Conservation (phyloP, 495 filamentous ascomycete species). For the Trichoderma gamsii region DNA sequence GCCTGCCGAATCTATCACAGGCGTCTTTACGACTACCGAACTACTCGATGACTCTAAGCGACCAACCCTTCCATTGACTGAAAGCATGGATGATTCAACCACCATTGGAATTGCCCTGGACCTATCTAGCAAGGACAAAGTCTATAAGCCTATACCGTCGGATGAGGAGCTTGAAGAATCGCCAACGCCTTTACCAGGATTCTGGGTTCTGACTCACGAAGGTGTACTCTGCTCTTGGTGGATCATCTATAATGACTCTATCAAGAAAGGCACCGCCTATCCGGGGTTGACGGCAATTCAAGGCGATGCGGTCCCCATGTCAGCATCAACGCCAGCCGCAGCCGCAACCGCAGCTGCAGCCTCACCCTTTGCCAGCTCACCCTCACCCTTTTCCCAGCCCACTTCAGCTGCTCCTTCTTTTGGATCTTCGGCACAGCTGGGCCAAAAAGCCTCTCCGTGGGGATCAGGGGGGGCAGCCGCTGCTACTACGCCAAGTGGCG, state of each 20-base stretch:
- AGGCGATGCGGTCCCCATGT: slow-evolving; percentile 25
- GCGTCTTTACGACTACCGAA: slow-evolving; percentile 65
- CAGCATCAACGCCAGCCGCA: slow-evolving; percentile 20
- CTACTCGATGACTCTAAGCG: slow-evolving; percentile 71
- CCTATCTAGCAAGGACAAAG: slow-evolving; percentile 71
- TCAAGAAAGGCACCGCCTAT: slow-evolving; percentile 66
- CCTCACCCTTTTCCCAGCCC: slow-evolving; percentile 21
- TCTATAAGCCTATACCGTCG: slow-evolving; percentile 67
- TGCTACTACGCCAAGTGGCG: slow-evolving; percentile 23
- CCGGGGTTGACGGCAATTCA: slow-evolving; percentile 54
- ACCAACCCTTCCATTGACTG: slow-evolving; percentile 65
- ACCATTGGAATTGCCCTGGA: slow-evolving; percentile 78
- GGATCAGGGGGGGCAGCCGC: slow-evolving; percentile 22
- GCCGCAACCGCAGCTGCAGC: slow-evolving; percentile 25
- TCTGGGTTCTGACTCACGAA: slow-evolving; percentile 84
- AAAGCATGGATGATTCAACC: slow-evolving; percentile 60
- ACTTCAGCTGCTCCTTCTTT: slow-evolving; percentile 28
- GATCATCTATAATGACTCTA: slow-evolving; percentile 81
- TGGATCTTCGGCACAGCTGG: slow-evolving; percentile 33
- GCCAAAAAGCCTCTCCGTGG: slow-evolving; percentile 40
- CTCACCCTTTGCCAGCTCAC: slow-evolving; percentile 27
- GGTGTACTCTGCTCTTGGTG: slow-evolving; percentile 84
- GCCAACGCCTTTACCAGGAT: slow-evolving; percentile 72
- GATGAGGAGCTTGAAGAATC: slow-evolving; percentile 71
- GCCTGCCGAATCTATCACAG: slow-evolving; percentile 51